These are phyloP conservation scores for Lecanosticta acicola DNA, from an alignment of 2,329 filamentous ascomycete genomes.

Conservation along the genomic window DNA sequence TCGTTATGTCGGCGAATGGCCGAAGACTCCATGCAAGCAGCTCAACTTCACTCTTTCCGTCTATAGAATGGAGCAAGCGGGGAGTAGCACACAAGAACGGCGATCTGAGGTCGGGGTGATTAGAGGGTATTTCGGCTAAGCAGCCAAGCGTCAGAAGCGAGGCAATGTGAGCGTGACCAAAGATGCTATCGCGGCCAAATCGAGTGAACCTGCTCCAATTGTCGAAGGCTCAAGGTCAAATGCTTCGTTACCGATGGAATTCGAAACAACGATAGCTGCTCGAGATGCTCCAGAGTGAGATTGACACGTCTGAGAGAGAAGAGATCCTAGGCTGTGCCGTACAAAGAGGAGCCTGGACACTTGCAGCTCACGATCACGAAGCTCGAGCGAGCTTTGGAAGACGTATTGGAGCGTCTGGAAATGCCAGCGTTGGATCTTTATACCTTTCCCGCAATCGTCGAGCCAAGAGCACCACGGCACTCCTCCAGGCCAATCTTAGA, in stretches of 20 bases:
- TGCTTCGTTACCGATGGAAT: background rate
- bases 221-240: conserved; percentile 7
- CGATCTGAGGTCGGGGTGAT: too few species aligned
- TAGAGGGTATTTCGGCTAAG: too few species aligned
- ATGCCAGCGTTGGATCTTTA: conserved; percentile 11
- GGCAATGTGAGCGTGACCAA: too few species aligned
- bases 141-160: too few species aligned
- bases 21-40: too few species aligned
- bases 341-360: background rate
- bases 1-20: too few species aligned
- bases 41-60: too few species aligned
- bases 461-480: conserved; percentile 3
- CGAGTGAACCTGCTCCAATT: conserved; percentile 8
- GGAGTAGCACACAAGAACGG: too few species aligned
- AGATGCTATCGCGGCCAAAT: too few species aligned
- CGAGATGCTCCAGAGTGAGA: conserved; percentile 7
- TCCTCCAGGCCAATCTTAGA: background rate
- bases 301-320: conserved; percentile 5
- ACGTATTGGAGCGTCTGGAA: conserved; percentile 9
- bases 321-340: background rate
- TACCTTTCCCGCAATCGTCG: conserved; percentile 6
- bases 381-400: conserved; percentile 10
- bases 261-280: conserved; percentile 1
- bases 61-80: too few species aligned
- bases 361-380: conserved; percentile 2